These are phyloP conservation scores for Isabelozyma pseudorhagii DNA, from an alignment of 805 yeast species.

Conservation along the genomic window DNA sequence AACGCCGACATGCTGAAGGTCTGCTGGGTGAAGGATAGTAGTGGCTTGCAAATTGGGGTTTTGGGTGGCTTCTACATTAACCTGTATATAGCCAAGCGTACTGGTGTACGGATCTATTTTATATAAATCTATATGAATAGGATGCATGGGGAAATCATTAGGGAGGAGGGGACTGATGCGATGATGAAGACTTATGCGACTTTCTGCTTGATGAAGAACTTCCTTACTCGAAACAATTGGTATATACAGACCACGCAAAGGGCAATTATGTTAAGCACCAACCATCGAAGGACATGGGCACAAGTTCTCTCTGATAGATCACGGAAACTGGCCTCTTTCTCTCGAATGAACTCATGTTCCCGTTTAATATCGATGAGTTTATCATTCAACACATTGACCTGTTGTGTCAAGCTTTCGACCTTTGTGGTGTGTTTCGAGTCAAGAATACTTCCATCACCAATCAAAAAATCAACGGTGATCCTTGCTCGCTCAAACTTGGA, in stretches of 20 bases:
- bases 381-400: constrained; percentile 53
- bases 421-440: constrained; percentile 44
- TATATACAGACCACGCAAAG: constrained; percentile 14
- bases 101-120: not conserved
- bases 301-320: constrained; percentile 23
- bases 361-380: constrained; percentile 56
- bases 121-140: too few relatives aligned
- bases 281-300: constrained; percentile 18
- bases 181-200: constrained; percentile 2
- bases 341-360: constrained; percentile 52
- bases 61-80: not conserved
- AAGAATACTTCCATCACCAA: constrained; percentile 15
- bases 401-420: constrained; percentile 49
- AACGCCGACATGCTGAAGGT: not conserved
- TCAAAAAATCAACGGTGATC: constrained; percentile 17
- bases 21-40: not conserved
- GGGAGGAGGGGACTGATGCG: not conserved
- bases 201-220: constrained; percentile 13
- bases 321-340: constrained; percentile 21
- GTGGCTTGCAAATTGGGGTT: not conserved
- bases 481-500: constrained; percentile 18
- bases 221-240: constrained; percentile 16
- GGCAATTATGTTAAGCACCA: constrained; percentile 15
- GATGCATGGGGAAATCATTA: too few relatives aligned
- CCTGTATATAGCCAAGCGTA: not conserved